A percentile compares a stretch with the other conserved stretches of the same genome.
phyloP scores from a whole-genome alignment of 169 alveolate genomes.

The Cryptosporidium felis region DNA sequence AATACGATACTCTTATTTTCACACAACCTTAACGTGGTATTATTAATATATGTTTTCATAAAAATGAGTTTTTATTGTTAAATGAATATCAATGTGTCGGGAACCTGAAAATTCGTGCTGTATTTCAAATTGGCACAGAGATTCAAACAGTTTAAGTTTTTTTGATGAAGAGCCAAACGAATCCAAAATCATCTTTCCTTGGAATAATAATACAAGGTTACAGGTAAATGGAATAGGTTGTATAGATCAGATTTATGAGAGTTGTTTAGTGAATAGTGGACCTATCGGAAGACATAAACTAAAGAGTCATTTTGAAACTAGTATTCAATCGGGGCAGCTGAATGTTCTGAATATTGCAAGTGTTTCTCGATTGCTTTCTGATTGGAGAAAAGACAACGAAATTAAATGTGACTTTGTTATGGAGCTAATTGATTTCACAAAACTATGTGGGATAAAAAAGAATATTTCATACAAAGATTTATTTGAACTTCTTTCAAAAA shows the following conservation, averaged over 20 bases:
- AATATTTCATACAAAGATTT: constrained; percentile 42
- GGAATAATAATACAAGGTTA: neutral
- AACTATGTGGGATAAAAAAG: constrained; percentile 50
- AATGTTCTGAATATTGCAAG: neutral
- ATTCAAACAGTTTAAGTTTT: neutral
- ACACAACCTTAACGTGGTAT: too few species aligned
- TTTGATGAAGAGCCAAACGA: neutral
- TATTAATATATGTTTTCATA: too few species aligned
- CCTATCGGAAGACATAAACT: constrained; percentile 29
- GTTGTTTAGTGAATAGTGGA: constrained; percentile 24
- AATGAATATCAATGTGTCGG: neutral
- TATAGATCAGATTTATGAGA: neutral
- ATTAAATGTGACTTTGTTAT: constrained; percentile 25
- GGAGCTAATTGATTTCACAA: constrained; percentile 48
- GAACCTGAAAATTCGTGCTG: constrained; percentile 14
- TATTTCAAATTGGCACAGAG: constrained; percentile 62
- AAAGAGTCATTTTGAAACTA: constrained; percentile 22
- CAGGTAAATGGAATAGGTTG: neutral
- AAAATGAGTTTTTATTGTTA: too few species aligned
- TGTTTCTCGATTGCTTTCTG: constrained; percentile 44
- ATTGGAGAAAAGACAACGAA: constrained; percentile 40
- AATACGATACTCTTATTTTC: too few species aligned
- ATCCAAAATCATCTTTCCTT: constrained; percentile 10
- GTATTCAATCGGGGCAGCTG: neutral
- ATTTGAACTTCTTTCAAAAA: constrained; percentile 28